Percentiles rank a stretch among this genome's conserved stretches.
Conservation (phyloP, 2,329 filamentous ascomycete species). For the Aspergillus sp. region DNA sequence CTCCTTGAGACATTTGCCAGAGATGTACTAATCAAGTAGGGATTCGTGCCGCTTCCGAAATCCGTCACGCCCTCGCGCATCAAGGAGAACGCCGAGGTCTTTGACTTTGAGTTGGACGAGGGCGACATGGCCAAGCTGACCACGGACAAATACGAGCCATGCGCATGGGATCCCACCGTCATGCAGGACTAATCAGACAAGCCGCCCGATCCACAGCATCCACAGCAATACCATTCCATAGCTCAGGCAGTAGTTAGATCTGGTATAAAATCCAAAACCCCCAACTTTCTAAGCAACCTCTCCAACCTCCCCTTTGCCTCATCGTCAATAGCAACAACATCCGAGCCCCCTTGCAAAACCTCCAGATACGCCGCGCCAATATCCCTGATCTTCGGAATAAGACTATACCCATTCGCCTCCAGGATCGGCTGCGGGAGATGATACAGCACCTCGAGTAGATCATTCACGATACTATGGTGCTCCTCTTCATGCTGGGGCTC, state of each 20-base stretch:
- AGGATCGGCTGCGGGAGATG: conserved; percentile 1
- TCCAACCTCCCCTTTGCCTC: neutral
- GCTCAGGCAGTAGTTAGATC: neutral
- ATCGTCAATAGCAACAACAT: neutral
- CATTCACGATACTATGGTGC: neutral
- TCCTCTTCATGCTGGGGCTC: neutral
- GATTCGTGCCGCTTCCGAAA: conserved; percentile 66
- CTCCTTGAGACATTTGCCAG: neutral
- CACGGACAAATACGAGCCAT: conserved; percentile 60
- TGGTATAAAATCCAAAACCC: neutral
- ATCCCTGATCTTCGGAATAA: conserved; percentile 2
- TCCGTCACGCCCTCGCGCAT: conserved; percentile 64
- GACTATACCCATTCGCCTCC: conserved; percentile 1
- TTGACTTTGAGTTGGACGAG: conserved; percentile 62
- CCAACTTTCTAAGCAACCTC: neutral
- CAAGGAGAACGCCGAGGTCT: conserved; percentile 63
- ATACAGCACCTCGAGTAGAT: neutral
- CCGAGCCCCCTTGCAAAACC: neutral
- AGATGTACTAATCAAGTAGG: conserved; percentile 39
- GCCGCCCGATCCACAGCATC: neutral
- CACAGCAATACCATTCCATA: neutral
- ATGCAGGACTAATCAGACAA: neutral
- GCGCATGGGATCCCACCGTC: conserved; percentile 60
- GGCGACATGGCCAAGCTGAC: conserved; percentile 63
- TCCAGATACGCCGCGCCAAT: neutral